Conservation (phyloP, 2,329 filamentous ascomycete genomes). For the Colletotrichum karsti region DNA sequence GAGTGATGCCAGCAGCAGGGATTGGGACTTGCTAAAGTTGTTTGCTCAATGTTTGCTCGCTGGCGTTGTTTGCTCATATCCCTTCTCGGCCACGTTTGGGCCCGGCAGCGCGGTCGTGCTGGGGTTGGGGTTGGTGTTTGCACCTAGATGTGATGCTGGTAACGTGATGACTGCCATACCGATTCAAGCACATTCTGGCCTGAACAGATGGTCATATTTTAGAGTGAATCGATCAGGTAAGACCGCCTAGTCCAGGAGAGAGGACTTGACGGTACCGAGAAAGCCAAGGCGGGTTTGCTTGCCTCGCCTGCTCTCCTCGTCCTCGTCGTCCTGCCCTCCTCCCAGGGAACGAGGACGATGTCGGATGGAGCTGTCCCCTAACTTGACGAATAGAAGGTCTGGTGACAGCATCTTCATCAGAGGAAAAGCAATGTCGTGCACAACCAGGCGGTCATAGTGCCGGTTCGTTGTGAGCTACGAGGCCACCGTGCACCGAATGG, state of each 20-base stretch:
- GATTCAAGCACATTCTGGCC: background rate
- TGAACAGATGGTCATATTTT: background rate
- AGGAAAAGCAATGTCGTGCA: slow-evolving; percentile 1
- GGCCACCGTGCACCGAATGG: slow-evolving; percentile 9
- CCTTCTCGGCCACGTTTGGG: background rate
- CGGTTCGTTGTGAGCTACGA: background rate
- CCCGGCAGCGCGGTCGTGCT: background rate
- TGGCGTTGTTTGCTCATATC: background rate
- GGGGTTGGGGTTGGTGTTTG: background rate
- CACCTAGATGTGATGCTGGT: background rate
- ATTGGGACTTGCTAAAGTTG: background rate
- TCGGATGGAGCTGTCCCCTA: background rate
- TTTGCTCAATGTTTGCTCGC: slow-evolving; percentile 4
- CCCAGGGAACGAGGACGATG: background rate
- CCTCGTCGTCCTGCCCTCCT: background rate
- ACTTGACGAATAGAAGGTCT: background rate
- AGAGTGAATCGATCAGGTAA: background rate
- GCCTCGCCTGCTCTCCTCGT: too few species aligned
- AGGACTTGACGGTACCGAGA: background rate
- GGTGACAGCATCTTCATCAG: slow-evolving; percentile 11
- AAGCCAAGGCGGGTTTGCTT: background rate
- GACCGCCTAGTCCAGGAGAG: background rate
- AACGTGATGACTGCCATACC: background rate
- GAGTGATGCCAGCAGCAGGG: background rate
- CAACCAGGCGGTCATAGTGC: background rate